These are phyloP conservation scores for Claviceps sp. DNA, from an alignment of 2,329 filamentous ascomycete species.

Conservation along the genomic window DNA sequence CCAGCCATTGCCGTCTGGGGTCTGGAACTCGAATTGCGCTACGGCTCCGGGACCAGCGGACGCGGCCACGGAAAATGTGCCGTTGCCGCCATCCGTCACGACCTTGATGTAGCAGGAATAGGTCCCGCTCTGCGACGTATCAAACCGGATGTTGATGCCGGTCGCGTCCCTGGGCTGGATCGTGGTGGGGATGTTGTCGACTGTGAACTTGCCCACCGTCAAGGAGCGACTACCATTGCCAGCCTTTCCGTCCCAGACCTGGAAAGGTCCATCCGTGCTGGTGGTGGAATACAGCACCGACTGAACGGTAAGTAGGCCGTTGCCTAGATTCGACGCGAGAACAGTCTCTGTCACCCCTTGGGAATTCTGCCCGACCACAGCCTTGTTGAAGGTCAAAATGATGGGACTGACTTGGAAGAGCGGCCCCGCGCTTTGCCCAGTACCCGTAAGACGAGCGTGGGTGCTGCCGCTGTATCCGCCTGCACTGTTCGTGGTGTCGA, in stretches of 20 bases:
- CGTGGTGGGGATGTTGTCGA: conserved; percentile 30
- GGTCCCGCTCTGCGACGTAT: conserved; percentile 31
- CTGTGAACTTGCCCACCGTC: conserved; percentile 32
- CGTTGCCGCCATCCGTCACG: conserved; percentile 33
- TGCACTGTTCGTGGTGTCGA: conserved; percentile 33
- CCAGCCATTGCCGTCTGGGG: conserved; percentile 35
- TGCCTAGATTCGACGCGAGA: conserved; percentile 37
- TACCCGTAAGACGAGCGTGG: conserved; percentile 33
- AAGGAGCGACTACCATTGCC: conserved; percentile 11
- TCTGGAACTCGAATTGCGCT: conserved; percentile 42
- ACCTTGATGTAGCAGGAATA: conserved; percentile 36
- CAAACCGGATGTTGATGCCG: conserved; percentile 32
- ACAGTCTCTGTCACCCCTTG: conserved; percentile 28
- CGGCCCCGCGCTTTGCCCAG: conserved; percentile 30
- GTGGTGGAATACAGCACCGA: conserved; percentile 29
- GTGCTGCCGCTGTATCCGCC: conserved; percentile 33
- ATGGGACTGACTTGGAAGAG: conserved; percentile 34
- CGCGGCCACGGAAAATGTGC: conserved; percentile 33
- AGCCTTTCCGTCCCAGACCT: conserved; percentile 21
- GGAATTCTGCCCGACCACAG: conserved; percentile 29
- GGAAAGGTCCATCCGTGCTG: conserved; percentile 31
- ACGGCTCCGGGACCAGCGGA: conserved; percentile 34
- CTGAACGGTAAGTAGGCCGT: conserved; percentile 28
- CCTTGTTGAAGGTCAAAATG: conserved; percentile 33
- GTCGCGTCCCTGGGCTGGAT: conserved; percentile 26